A percentile compares a stretch with the other conserved stretches of the same genome.
phyloP scores from a whole-genome alignment of 139 green algal genomes.

The Tetraselmis chui region DNA sequence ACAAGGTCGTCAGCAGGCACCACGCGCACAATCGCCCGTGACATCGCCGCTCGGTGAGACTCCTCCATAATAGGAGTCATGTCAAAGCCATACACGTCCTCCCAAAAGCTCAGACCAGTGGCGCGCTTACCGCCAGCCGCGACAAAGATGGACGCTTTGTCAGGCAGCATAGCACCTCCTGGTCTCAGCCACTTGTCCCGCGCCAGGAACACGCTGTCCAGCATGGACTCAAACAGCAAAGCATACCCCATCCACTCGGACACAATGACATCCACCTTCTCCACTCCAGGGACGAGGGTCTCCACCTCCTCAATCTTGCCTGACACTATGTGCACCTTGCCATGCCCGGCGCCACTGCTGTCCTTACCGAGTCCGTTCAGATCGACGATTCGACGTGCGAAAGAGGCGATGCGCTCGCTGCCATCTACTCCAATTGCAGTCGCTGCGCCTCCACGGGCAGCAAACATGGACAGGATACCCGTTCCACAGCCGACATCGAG shows the following conservation, averaged over 20 bases:
- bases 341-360: background rate
- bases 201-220: slow-evolving; percentile 72
- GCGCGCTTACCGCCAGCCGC: slow-evolving; percentile 44
- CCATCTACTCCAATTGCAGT: slow-evolving; percentile 56
- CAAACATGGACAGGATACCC: slow-evolving; percentile 91
- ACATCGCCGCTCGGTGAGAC: slow-evolving; percentile 25
- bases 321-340: slow-evolving; percentile 23
- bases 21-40: slow-evolving; percentile 41
- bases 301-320: slow-evolving; percentile 62
- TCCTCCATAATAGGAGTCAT: slow-evolving; percentile 61
- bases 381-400: slow-evolving; percentile 33
- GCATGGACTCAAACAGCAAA: slow-evolving; percentile 96
- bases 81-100: slow-evolving; percentile 86
- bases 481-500: slow-evolving; percentile 94
- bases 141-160: slow-evolving; percentile 67
- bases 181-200: slow-evolving; percentile 69
- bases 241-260: slow-evolving; percentile 98
- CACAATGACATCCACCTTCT: slow-evolving; percentile 79
- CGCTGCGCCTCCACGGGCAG: slow-evolving; percentile 62
- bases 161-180: slow-evolving; percentile 84
- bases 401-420: slow-evolving; percentile 48
- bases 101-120: slow-evolving; percentile 68
- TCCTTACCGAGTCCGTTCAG: background rate
- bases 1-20: slow-evolving; percentile 49
- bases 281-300: slow-evolving; percentile 26